These are phyloP conservation scores for Aspergillus bertholletiae DNA, from an alignment of 495 filamentous ascomycete species.

Conservation along the genomic window DNA sequence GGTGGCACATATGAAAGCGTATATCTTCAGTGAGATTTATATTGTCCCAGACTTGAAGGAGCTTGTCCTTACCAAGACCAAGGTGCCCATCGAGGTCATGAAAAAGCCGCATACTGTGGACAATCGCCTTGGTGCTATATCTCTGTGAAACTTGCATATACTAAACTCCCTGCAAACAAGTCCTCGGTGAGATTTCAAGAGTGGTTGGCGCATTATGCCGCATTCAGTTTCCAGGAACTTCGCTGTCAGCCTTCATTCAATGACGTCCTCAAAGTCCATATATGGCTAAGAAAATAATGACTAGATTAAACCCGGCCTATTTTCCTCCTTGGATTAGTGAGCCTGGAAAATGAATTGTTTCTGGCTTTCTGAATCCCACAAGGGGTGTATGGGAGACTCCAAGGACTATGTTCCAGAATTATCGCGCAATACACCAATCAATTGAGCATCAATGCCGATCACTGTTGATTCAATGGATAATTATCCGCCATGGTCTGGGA, in stretches of 20 bases:
- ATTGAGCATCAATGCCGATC: background rate
- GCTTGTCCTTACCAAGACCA: background rate
- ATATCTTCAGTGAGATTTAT: conserved; percentile 1
- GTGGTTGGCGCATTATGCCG: background rate
- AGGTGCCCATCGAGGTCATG: background rate
- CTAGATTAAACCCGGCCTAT: background rate
- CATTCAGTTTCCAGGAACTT: background rate
- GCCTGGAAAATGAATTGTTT: no score
- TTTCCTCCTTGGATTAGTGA: background rate
- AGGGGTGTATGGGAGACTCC: no score
- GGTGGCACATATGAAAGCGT: background rate
- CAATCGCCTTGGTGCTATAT: background rate
- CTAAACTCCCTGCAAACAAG: background rate
- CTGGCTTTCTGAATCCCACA: no score
- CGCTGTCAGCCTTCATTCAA: background rate
- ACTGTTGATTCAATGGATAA: background rate
- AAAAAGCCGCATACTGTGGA: background rate
- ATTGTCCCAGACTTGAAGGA: background rate
- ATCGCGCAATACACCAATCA: background rate
- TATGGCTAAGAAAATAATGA: background rate
- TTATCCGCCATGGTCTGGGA: background rate
- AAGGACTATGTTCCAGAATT: no score
- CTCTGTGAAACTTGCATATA: background rate
- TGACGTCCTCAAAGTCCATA: background rate
- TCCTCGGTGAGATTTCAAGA: background rate